A percentile compares a stretch with the other conserved stretches of the same genome.
Conservation (phyloP, 2,329 filamentous ascomycete genomes). For the Didymella sp. region DNA sequence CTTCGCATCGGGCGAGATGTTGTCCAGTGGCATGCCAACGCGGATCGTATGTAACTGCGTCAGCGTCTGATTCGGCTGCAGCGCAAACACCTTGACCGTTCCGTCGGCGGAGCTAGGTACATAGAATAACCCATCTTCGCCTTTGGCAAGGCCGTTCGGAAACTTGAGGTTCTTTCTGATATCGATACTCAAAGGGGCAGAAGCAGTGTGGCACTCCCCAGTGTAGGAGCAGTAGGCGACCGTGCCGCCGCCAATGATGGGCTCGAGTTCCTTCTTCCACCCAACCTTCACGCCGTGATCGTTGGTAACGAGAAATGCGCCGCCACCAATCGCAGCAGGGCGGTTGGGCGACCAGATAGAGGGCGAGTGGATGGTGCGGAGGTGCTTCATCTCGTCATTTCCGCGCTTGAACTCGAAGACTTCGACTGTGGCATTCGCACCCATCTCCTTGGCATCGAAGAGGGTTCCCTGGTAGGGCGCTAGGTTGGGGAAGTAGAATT, state of each 20-base stretch:
- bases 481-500: slow-evolving; percentile 40
- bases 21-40: slow-evolving; percentile 39
- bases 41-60: slow-evolving; percentile 31
- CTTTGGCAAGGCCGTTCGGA: slow-evolving; percentile 38
- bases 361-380: slow-evolving; percentile 29
- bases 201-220: slow-evolving; percentile 29
- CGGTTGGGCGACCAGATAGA: slow-evolving; percentile 36
- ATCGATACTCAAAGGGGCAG: slow-evolving; percentile 8
- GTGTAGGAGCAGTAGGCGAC: slow-evolving; percentile 32
- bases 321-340: slow-evolving; percentile 29
- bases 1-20: slow-evolving; percentile 34
- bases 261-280: slow-evolving; percentile 33
- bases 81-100: slow-evolving; percentile 29
- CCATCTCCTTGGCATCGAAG: slow-evolving; percentile 31
- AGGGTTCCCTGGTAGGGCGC: slow-evolving; percentile 33
- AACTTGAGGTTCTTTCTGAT: slow-evolving; percentile 37
- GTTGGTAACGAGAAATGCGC: slow-evolving; percentile 35
- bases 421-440: slow-evolving; percentile 39
- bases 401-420: slow-evolving; percentile 36
- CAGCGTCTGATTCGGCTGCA: slow-evolving; percentile 28
- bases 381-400: slow-evolving; percentile 32
- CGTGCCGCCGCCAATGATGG: slow-evolving; percentile 38
- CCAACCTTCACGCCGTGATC: slow-evolving; percentile 39
- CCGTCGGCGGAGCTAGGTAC: slow-evolving; percentile 38
- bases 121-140: slow-evolving; percentile 36